Evolutionary conservation across 495 filamentous ascomycete genomes (phyloP), one percentile per base, ranked within the genome.

Genomic region (Penicillium egyptiacum): DNA sequence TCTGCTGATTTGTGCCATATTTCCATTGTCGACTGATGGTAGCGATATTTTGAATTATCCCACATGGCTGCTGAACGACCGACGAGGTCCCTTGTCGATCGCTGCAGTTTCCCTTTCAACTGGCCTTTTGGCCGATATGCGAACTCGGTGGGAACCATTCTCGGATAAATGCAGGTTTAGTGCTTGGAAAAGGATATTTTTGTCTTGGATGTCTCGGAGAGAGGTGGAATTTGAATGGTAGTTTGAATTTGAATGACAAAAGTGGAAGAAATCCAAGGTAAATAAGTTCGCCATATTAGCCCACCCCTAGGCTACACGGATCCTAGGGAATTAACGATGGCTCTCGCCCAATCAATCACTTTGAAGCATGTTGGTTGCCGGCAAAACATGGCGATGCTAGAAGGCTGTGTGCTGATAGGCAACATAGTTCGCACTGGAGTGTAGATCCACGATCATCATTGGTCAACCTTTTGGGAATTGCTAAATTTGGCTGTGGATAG

Each of bases 1-100:
- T 45, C 41, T 16, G 40, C 14, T 17, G 53, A 47, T 25, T 39
- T 47, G 33, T 55, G 30, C 53, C 53, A 40, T 1, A 35, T 25
- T 5, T 45, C 53, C 53, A 55, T 55, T 25, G 43, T 46, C 9
- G 42, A 37, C 39, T 45, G 42, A 26, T 46, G 42, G n/a, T 22
- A 46, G 7, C 41, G 42, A 37, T 55, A 19, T 35, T 30, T 55
- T 19, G 53, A 55, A 7, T 55, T 26, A n/a, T 55, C 11, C 31
- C 41, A 55, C 1, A 44, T 22, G 22, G 6, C 8, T 28, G 53
- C 39, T 19, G 53, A 55, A 37, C 53, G 53, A 37, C 33, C 33
- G 16, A 55, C 17, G 1, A 45, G 41, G n/a, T 46, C 23, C 23
- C 17, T 35, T 28, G 44, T 55, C 9, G 41, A 47, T 46, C 23